These are phyloP conservation scores for Westerdykella sp. DNA, from an alignment of 2,329 filamentous ascomycete genomes.

Conservation along the genomic window DNA sequence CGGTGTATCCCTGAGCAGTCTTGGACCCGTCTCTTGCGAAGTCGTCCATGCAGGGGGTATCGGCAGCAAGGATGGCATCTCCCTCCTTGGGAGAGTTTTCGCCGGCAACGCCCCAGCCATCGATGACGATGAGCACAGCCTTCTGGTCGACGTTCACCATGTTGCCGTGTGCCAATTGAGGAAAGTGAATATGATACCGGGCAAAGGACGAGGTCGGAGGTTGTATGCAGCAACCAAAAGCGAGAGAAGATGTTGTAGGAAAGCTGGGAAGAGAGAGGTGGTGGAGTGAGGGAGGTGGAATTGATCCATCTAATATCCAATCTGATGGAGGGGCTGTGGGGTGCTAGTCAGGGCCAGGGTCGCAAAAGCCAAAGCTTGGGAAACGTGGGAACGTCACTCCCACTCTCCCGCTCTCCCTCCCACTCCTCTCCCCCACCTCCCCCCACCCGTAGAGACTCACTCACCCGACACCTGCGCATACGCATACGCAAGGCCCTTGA, in stretches of 20 bases:
- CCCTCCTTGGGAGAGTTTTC: conserved; percentile 77
- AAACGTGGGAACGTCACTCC: conserved; percentile 17
- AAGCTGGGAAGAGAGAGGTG: conserved; percentile 21
- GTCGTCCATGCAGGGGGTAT: conserved; percentile 91
- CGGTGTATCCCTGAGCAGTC: conserved; percentile 75
- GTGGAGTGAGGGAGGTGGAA: conserved; percentile 19
- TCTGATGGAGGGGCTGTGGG: not conserved
- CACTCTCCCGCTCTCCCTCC: conserved; percentile 11
- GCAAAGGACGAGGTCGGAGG: conserved; percentile 3
- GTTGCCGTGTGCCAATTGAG: conserved; percentile 29
- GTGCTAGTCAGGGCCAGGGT: conserved; percentile 6
- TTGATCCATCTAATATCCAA: not conserved
- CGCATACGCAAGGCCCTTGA: too few species aligned
- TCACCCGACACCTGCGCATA: too few species aligned
- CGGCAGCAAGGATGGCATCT: conserved; percentile 89
- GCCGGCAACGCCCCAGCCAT: conserved; percentile 90
- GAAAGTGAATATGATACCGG: not conserved
- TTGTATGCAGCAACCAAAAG: conserved; percentile 1
- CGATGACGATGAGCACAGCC: conserved; percentile 83
- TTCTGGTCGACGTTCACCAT: conserved; percentile 66
- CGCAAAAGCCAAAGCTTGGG: conserved; percentile 10
- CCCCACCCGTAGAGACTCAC: conserved; percentile 13
- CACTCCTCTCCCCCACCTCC: conserved; percentile 7
- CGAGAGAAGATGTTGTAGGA: conserved; percentile 4
- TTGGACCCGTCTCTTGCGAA: conserved; percentile 63